These are phyloP conservation scores for Austroboletus novae-zelandiae DNA, from an alignment of 1,284 basidiomycete genomes.

Conservation along the genomic window DNA sequence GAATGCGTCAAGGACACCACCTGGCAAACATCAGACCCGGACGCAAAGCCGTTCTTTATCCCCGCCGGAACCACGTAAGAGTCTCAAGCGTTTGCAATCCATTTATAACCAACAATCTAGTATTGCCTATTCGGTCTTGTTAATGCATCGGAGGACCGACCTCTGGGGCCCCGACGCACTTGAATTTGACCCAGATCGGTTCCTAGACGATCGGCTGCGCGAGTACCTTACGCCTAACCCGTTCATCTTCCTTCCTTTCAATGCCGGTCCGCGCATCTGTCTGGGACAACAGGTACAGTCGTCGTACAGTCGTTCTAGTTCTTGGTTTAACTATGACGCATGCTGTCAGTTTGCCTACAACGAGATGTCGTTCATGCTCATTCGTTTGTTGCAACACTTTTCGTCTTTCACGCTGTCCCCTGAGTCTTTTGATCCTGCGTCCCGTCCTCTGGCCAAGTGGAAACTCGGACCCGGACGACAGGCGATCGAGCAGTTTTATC, in stretches of 20 bases:
- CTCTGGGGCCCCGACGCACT: conserved; percentile 63
- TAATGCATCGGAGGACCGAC: conserved; percentile 62
- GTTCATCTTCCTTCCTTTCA: conserved; percentile 38
- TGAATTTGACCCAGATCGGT: conserved; percentile 50
- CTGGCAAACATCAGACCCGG: conserved; percentile 43
- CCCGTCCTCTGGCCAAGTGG: conserved; percentile 46
- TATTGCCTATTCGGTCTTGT: conserved; percentile 49
- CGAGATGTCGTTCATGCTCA: conserved; percentile 64
- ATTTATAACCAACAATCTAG: conserved; percentile 27
- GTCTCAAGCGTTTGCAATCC: not conserved
- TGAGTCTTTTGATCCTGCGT: conserved; percentile 43
- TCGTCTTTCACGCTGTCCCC: conserved; percentile 44
- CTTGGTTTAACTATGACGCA: not conserved
- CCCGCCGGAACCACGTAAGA: conserved; percentile 50
- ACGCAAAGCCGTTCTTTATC: conserved; percentile 48
- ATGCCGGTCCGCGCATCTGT: conserved; percentile 42
- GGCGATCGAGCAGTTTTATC: conserved; percentile 47
- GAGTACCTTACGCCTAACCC: conserved; percentile 33
- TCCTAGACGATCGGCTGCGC: conserved; percentile 40
- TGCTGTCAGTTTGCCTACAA: conserved; percentile 60
- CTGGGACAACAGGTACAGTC: conserved; percentile 37
- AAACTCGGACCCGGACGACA: conserved; percentile 40
- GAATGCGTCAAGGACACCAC: conserved; percentile 42
- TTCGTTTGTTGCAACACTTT: conserved; percentile 61
- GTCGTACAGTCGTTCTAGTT: too few relatives aligned